phyloP scores from a whole-genome alignment of 2,329 filamentous ascomycete species.

The Coniochaeta sp. region DNA sequence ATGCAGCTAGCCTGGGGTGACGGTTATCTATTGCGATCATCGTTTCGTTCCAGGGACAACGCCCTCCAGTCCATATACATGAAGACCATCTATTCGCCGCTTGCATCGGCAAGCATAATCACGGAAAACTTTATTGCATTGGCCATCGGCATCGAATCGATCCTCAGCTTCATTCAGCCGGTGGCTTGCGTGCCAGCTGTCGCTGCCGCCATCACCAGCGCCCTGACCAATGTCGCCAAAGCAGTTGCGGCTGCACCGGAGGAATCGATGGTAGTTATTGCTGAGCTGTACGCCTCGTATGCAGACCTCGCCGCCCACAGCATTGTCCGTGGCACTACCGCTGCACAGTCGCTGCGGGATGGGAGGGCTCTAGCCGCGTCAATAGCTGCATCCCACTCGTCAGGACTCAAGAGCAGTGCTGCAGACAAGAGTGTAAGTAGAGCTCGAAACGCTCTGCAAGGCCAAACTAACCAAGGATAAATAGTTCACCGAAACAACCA shows the following conservation, averaged over 20 bases:
- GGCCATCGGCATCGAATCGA: not conserved
- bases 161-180: not conserved
- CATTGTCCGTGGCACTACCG: not conserved
- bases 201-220: not conserved
- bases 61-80: not conserved
- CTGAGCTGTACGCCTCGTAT: not conserved
- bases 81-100: not conserved
- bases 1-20: not conserved
- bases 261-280: not conserved
- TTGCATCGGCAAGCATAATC: not conserved
- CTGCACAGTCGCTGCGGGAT: not conserved
- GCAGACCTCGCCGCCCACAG: not conserved
- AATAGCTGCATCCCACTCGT: not conserved
- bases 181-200: not conserved
- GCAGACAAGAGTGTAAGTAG: not conserved
- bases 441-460: not conserved
- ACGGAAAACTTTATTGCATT: not conserved
- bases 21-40: not conserved
- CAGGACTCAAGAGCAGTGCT: not conserved
- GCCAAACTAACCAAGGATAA: not conserved
- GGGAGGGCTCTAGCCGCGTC: not conserved
- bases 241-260: not conserved
- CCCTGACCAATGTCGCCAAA: not conserved
- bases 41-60: not conserved
- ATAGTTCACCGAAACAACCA: not conserved